These are phyloP conservation scores for Drechslerella stenobrocha DNA, from an alignment of 2,329 filamentous ascomycete species.

Conservation along the genomic window DNA sequence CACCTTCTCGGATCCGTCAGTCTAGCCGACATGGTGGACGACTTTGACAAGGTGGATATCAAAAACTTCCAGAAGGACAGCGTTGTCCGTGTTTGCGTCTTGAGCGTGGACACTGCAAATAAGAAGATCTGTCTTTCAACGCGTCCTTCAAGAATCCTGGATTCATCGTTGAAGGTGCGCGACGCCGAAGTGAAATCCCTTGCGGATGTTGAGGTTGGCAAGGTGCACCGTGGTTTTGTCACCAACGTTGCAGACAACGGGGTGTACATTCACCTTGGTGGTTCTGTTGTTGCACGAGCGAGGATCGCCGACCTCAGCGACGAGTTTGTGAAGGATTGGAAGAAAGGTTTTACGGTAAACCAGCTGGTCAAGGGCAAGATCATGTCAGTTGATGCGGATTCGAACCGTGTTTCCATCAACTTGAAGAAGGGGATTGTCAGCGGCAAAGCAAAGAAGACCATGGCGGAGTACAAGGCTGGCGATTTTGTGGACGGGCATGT, in stretches of 20 bases:
- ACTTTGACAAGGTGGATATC: conserved; percentile 79
- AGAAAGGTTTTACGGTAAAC: conserved; percentile 80
- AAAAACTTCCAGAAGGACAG: conserved; percentile 78
- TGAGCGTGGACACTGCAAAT: conserved; percentile 77
- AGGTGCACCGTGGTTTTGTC: conserved; percentile 86
- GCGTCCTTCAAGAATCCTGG: conserved; percentile 84
- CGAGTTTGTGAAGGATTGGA: conserved; percentile 92
- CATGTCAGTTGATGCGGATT: conserved; percentile 68
- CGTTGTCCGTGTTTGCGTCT: conserved; percentile 81
- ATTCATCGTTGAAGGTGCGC: conserved; percentile 76
- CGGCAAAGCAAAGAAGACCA: conserved; percentile 66
- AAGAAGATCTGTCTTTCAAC: conserved; percentile 81
- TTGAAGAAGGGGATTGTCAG: conserved; percentile 84
- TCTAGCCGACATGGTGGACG: conserved; percentile 80
- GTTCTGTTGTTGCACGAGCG: conserved; percentile 77
- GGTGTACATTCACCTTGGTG: conserved; percentile 80
- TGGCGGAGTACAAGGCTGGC: conserved; percentile 71
- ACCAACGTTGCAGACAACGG: conserved; percentile 88
- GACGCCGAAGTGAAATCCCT: conserved; percentile 76
- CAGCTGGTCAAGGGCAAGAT: conserved; percentile 89
- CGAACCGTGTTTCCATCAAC: conserved; percentile 78
- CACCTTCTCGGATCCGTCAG: conserved; percentile 76
- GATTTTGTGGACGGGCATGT: conserved; percentile 87
- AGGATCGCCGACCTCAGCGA: conserved; percentile 88
- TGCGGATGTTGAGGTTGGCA: conserved; percentile 72